phyloP scores from a whole-genome alignment of 495 filamentous ascomycete species.

The Trichoderma asperelloides region DNA sequence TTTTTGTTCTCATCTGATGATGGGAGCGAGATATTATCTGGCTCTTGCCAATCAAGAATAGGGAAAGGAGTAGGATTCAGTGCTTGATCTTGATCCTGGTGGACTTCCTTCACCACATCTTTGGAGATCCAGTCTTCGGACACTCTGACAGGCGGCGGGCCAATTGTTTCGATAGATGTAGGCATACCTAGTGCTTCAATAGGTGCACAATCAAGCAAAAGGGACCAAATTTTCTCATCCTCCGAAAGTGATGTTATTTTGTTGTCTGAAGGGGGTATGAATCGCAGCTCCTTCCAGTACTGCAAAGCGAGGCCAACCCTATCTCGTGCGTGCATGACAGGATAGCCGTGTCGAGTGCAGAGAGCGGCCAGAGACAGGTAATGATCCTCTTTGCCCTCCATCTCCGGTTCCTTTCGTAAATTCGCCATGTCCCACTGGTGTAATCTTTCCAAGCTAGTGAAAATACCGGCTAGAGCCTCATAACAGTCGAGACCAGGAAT shows the following conservation, averaged over 20 bases:
- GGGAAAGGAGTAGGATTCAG: slow-evolving; percentile 31
- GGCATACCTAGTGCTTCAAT: slow-evolving; percentile 39
- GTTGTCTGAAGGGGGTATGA: slow-evolving; percentile 30
- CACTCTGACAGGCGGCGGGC: slow-evolving; percentile 51
- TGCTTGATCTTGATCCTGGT: slow-evolving; percentile 34
- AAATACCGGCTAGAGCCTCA: slow-evolving; percentile 77
- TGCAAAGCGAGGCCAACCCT: slow-evolving; percentile 70
- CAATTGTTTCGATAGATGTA: slow-evolving; percentile 35
- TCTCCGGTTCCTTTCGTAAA: slow-evolving; percentile 40
- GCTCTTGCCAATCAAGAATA: slow-evolving; percentile 60
- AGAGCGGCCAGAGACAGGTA: slow-evolving; percentile 45
- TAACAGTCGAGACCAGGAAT: slow-evolving; percentile 71
- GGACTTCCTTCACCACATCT: slow-evolving; percentile 42
- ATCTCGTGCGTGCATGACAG: slow-evolving; percentile 64
- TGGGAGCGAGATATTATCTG: slow-evolving; percentile 37
- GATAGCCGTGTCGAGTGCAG: slow-evolving; percentile 63
- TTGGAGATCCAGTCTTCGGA: slow-evolving; percentile 59
- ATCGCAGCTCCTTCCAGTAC: slow-evolving; percentile 70
- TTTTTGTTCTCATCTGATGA: slow-evolving; percentile 28
- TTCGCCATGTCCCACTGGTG: slow-evolving; percentile 60
- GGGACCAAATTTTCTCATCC: slow-evolving; percentile 42
- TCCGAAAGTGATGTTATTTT: slow-evolving; percentile 19
- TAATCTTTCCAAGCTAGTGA: slow-evolving; percentile 52
- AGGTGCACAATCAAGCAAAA: slow-evolving; percentile 54
- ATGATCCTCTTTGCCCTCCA: slow-evolving; percentile 40